Evolutionary conservation across 2,329 filamentous ascomycete species (phyloP).

Genomic region (Aureobasidium sp.): DNA sequence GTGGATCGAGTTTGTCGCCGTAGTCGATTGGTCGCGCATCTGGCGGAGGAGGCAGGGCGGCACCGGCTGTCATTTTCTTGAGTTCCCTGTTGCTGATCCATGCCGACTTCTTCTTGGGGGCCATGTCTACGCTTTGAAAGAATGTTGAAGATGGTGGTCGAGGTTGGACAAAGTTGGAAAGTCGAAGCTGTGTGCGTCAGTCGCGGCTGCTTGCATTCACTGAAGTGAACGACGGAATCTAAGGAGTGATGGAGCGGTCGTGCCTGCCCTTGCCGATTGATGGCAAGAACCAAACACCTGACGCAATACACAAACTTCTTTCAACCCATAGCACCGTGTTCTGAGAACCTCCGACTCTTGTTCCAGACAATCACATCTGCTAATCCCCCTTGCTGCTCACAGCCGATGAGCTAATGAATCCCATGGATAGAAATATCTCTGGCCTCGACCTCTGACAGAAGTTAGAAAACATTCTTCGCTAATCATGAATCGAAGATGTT

Average conservation of each 20-base stretch:
- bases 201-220: conserved; percentile 2
- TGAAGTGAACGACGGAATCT: background rate
- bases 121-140: background rate
- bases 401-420: background rate
- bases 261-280: background rate
- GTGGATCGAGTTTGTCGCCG: background rate
- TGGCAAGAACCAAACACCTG: too few relatives aligned
- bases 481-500: background rate
- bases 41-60: background rate
- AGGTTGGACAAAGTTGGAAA: background rate
- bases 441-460: too few relatives aligned
- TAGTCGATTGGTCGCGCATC: background rate
- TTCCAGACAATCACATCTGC: background rate
- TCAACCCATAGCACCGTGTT: background rate
- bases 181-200: background rate
- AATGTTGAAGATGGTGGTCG: background rate
- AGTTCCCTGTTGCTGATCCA: conserved; percentile 13
- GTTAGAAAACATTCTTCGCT: background rate
- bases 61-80: background rate
- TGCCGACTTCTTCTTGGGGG: background rate
- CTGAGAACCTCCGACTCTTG: background rate
- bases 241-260: background rate
- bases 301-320: background rate
- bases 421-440: too few relatives aligned
- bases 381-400: background rate